Evolutionary conservation across 371 early-diverging fungal species (phyloP), one percentile per base, ranked within the genome.

Genomic region (Thermomucor indicae-seudaticae): DNA sequence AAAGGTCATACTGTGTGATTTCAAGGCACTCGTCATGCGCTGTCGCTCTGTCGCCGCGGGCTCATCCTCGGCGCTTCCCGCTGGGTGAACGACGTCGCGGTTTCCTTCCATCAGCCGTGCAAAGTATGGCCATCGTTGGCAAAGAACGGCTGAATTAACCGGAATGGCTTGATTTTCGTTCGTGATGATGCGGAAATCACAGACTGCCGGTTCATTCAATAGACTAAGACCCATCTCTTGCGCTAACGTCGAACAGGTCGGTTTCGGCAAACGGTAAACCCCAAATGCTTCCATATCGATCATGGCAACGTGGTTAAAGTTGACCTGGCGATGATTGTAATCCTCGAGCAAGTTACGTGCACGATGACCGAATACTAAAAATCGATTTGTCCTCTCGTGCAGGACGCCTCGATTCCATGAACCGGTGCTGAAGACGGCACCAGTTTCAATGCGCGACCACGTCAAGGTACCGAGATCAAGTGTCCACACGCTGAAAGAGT

Each of bases 381-480:
- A 82, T 22, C 80, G 74, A 41, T 88, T 87, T n/a, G 75, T 67
- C 16, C 58, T 57, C 27, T 78, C 76, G 41, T 84, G 76, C 4
- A 91, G 62, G 1, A 86, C 65, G 16, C 84, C 85, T 35, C 84
- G 73, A 63, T 88, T 90, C 90, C 90, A 90, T 28, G 86, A 86
- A 14, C 88, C 88, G 8, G 72, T 62, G 23, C 62, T 67, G 51
- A 86, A 85, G 12, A 80, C 71, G 0, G 75, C 60, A 2, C 86
- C 88, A 22, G 85, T 86, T 40, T 77, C 74, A 32, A 90, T 71
- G 2, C 85, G 80, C 22, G 75, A 61, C 90, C 90, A 90, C 2
- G 65, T 64, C 44, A 81, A 49, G 11, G 76, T 72, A 11, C 67
- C 61, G 7, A 85, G 58, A 51, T 88, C 81, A 22, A 86, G 66